Conservation (phyloP, 441 rosid genomes). For the Rhodomyrtus psidioides region DNA sequence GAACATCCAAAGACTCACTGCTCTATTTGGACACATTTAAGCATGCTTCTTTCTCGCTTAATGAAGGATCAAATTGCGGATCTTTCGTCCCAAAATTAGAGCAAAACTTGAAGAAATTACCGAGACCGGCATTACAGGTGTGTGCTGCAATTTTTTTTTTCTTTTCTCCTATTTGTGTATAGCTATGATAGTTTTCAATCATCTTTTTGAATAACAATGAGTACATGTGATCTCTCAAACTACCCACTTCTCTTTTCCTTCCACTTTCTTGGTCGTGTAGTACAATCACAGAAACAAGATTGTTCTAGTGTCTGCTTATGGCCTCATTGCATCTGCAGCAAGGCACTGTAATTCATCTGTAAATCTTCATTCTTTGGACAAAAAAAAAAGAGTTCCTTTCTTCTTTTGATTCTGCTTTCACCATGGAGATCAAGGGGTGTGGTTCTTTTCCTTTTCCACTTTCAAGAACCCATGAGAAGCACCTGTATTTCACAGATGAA, state of each 20-base stretch:
- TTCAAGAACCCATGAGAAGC: not conserved
- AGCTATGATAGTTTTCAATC: not conserved
- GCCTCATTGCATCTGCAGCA: not conserved
- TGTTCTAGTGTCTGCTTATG: not conserved
- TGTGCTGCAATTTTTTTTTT: not conserved
- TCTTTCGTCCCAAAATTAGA: not conserved
- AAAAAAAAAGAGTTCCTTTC: not conserved
- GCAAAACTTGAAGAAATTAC: not conserved
- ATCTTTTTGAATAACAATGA: not conserved
- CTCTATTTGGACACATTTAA: not conserved
- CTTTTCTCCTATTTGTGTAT: not conserved
- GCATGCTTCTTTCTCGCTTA: not conserved
- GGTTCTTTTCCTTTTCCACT: not conserved
- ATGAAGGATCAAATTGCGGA: not conserved
- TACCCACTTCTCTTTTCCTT: not conserved
- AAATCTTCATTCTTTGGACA: not conserved
- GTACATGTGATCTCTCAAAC: not conserved
- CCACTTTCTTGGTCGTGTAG: not conserved
- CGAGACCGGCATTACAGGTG: not conserved
- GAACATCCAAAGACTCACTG: constrained; percentile 3
- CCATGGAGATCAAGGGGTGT: not conserved
- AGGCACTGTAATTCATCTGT: not conserved
- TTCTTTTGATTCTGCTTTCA: not conserved
- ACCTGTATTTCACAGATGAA: not conserved
- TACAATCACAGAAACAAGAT: not conserved